Evolutionary conservation across 805 yeast genomes (phyloP), one percentile per base, ranked within the genome.

Genomic region (Komagataella pastoris): DNA sequence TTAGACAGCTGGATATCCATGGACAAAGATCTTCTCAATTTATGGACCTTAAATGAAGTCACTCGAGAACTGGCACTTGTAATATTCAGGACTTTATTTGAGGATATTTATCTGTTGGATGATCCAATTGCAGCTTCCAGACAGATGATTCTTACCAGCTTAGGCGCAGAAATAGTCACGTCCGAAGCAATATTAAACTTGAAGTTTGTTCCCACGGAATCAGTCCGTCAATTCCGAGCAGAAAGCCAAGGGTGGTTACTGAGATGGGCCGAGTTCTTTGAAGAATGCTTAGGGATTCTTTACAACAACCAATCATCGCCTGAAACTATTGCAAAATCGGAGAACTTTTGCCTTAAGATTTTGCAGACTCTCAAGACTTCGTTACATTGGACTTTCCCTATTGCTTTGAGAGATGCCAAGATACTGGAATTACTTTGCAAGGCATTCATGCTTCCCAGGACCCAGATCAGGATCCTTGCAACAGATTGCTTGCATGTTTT

Each of bases 401-500:
- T 78, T 14, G 80, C 90, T 1, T 75, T 91, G 51, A 76, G 83
- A 47, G 69, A 75, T 46, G 81, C 85, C 50, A 80, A 86, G 50
- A 74, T 88, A 7, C 72, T 88, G 57, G 73, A 75, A 46, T 76
- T 83, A 12, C 70, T 93, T 46, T 74, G 88, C 53, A 67, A 66
- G 53, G 75, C 87, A 36, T 69, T 88, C 50, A 66, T 79, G 45
- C 68, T 81, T 6, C 62, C 67, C 17, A 81, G 83, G 58, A 77
- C 83, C 47, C 77, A 78, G 56, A 77, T 91, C 49, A 83, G 88
- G 62, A 83, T 88, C 0, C 74, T 90, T 54, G 89, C 97, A 0
- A 80, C 90, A 48, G 99, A 93, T 63, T 88, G 97, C 61, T 74
- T 93, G 55, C 97, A 93, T 64, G 85, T 86, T 44, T 70, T 93